Evolutionary conservation across 148 eudicot species (phyloP), one percentile per base, ranked within the genome.

Genomic region (Fagopyrum tataricum): DNA sequence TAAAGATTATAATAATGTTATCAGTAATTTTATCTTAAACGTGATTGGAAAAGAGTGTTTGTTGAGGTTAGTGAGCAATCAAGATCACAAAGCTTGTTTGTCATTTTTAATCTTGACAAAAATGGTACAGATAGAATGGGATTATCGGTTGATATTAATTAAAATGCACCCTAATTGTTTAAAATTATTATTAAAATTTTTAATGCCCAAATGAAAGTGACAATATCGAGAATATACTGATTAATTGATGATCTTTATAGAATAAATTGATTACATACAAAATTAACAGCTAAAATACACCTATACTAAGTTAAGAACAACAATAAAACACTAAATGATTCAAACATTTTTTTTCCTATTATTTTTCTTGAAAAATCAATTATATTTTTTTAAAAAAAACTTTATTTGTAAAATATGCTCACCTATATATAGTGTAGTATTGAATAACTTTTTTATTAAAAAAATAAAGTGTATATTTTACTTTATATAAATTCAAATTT

Each of bases 41-140:
- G 13, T 64, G n/a, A 64, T 64, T 64, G 20, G 20, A 37, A 59
- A 37, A 7, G 69, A 37, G 69, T 64, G 40, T 64, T 37, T 64
- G 69, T 64, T 39, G 69, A 37, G 69, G 18, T 64, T 3, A 37
- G 69, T 37, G 69, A 64, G 69, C 69, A 39, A 64, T 64, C 69
- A 64, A 64, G 43, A 64, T 64, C 69, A 64, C 44, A 13, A 11
- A 14, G 39, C 44, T 64, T 64, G 20, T 13, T 64, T 64, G 69
- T 31, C 69, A 39, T 21, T 1, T 64, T 37, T 64, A 37, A 64
- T 31, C 44, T 37, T 10, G 13, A 31, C 44, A 64, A 61, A 58
- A 61, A 31, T 61, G 41, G 41, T 61, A 41, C 41, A 37, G 20
- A 64, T 43, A 42, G 37, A 64, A n/a, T 64, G 69, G 13, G 69